Evolutionary conservation across 2,329 filamentous ascomycete species (phyloP).

Genomic region (Penicillium occitanis): DNA sequence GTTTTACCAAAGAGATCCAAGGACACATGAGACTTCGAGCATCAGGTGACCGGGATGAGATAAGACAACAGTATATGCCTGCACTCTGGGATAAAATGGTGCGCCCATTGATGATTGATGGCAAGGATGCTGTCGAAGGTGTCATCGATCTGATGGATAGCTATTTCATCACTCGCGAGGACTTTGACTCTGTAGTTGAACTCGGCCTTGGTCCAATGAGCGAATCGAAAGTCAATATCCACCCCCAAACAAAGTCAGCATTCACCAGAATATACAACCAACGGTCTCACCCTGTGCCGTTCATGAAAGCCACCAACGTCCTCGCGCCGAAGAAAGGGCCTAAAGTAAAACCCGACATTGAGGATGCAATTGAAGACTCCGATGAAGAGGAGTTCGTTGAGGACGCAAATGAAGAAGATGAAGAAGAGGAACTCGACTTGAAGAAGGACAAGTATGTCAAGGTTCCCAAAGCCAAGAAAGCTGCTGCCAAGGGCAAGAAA

Average conservation of each 20-base stretch:
- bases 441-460: constrained; percentile 97
- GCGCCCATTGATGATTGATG: constrained; percentile 70
- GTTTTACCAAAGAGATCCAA: constrained; percentile 89
- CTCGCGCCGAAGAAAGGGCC: constrained; percentile 68
- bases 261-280: constrained; percentile 92
- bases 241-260: constrained; percentile 78
- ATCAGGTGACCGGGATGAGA: constrained; percentile 87
- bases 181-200: constrained; percentile 90
- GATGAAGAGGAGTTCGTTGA: constrained; percentile 66
- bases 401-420: constrained; percentile 60
- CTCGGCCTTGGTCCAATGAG: constrained; percentile 83
- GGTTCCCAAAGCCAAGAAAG: constrained; percentile 62
- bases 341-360: constrained; percentile 83
- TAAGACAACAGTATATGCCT: constrained; percentile 91
- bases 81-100: constrained; percentile 80
- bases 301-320: constrained; percentile 87
- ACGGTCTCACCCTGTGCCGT: constrained; percentile 84
- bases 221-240: constrained; percentile 72
- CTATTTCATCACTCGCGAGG: constrained; percentile 91
- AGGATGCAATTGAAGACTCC: constrained; percentile 92
- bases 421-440: constrained; percentile 76
- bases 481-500: constrained; percentile 41
- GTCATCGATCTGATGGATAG: constrained; percentile 96
- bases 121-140: constrained; percentile 75
- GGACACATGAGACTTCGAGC: constrained; percentile 92